Conservation (phyloP, 176 grass and related monocot genomes). For the Saccharum officinarum region DNA sequence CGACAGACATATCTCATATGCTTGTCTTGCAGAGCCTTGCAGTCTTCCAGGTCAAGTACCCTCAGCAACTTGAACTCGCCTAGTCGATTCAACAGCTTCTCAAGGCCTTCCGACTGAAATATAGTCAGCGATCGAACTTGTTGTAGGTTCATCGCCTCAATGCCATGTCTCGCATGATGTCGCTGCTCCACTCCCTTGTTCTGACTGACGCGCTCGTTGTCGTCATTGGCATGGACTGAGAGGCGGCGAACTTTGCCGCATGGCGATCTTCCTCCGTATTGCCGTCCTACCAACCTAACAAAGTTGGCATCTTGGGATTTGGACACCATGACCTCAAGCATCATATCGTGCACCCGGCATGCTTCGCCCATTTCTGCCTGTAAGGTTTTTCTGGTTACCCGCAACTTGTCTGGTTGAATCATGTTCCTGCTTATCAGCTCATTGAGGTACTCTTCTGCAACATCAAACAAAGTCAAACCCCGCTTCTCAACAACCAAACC, state of each 20-base stretch:
- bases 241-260: background rate
- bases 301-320: background rate
- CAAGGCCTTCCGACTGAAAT: background rate
- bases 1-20: background rate
- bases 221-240: background rate
- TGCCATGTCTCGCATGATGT: background rate
- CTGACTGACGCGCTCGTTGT: background rate
- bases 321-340: background rate
- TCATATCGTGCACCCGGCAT: background rate
- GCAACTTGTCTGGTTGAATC: background rate
- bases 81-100: background rate
- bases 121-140: conserved; percentile 4
- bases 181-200: background rate
- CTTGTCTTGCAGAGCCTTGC: background rate
- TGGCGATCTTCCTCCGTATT: background rate
- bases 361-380: background rate
- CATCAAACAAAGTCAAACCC: background rate
- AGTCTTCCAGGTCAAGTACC: conserved; percentile 24
- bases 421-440: background rate
- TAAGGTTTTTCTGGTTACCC: background rate
- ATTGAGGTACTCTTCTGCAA: background rate
- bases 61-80: background rate
- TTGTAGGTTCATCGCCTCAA: background rate
- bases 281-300: background rate
- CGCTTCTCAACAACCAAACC: background rate